Percentiles rank a stretch among this genome's conserved stretches.
Conservation (phyloP, 2,329 filamentous ascomycete species). For the Teratosphaeria zuluensis region DNA sequence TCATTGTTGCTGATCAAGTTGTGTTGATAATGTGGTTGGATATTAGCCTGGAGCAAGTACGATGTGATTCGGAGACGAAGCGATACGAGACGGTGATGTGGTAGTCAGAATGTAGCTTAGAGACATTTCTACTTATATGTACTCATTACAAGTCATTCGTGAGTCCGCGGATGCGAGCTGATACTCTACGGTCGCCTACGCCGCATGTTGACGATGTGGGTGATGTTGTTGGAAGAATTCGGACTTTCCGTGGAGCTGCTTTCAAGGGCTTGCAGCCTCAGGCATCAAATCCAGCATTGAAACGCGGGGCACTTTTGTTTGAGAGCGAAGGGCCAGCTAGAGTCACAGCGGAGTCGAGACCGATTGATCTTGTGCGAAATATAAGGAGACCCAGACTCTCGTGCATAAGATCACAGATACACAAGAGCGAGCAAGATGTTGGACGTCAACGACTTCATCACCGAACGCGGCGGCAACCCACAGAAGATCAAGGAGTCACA, state of each 20-base stretch:
- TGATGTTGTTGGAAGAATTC: no score
- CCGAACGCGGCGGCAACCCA: conserved; percentile 82
- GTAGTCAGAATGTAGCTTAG: no score
- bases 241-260: neutral
- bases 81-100: no score
- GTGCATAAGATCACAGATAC: neutral
- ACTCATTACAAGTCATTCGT: no score
- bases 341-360: neutral
- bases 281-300: neutral
- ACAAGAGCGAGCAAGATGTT: conserved; percentile 22
- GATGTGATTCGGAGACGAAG: no score
- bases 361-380: neutral
- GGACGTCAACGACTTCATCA: conserved; percentile 43
- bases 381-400: neutral
- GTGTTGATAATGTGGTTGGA: neutral
- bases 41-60: no score
- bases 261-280: neutral
- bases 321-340: no score
- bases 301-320: neutral
- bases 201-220: no score
- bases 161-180: no score
- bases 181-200: no score
- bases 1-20: neutral
- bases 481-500: conserved; percentile 90
- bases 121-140: no score